Percentiles rank a stretch among this genome's conserved stretches.
These are phyloP conservation scores for Capsicum baccatum DNA, from an alignment of 257 asterid species.

Conservation along the genomic window DNA sequence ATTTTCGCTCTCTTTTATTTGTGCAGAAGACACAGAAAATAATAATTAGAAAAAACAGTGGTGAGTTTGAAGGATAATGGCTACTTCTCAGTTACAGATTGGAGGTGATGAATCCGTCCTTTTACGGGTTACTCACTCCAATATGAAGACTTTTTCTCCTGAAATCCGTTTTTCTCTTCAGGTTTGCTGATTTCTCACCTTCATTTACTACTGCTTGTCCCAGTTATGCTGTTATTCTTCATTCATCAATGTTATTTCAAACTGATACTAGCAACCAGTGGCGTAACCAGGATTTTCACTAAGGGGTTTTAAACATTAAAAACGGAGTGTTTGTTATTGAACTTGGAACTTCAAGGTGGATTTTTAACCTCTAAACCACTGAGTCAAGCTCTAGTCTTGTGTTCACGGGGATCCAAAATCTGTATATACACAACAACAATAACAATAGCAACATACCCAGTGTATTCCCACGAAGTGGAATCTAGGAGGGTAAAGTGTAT, in stretches of 20 bases:
- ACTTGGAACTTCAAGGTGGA: too few relatives aligned
- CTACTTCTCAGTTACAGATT: constrained; percentile 61
- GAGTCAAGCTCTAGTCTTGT: too few relatives aligned
- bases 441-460: too few relatives aligned
- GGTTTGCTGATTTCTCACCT: constrained; percentile 36
- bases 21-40: neutral
- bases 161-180: constrained; percentile 76
- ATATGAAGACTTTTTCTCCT: constrained; percentile 82
- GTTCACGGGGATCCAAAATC: too few relatives aligned
- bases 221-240: neutral
- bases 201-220: constrained; percentile 9
- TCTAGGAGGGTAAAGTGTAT: too few relatives aligned
- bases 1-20: neutral
- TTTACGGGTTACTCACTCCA: constrained; percentile 74
- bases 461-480: too few relatives aligned
- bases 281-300: too few relatives aligned
- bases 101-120: constrained; percentile 79
- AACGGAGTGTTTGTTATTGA: too few relatives aligned
- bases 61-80: constrained; percentile 45
- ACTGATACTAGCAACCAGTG: neutral
- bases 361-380: too few relatives aligned
- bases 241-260: neutral
- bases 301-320: too few relatives aligned
- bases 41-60: neutral
- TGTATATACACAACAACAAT: too few relatives aligned